phyloP scores from a whole-genome alignment of 139 green algal genomes.

The Trebouxia sp. region DNA sequence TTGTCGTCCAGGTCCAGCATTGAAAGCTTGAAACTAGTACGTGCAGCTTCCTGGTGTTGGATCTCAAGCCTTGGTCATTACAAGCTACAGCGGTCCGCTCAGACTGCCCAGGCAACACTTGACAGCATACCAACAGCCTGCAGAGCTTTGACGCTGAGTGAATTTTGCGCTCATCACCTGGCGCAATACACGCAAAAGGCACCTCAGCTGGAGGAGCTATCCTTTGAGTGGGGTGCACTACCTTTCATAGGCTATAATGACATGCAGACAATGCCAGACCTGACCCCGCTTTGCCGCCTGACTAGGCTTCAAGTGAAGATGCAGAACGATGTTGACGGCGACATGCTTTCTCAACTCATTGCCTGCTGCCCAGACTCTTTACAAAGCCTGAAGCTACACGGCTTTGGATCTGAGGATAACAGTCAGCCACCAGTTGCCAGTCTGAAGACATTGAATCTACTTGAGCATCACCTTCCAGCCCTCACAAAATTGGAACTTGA shows the following conservation, averaged over 20 bases:
- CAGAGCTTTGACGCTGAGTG: neutral
- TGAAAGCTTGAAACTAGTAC: neutral
- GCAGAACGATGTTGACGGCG: neutral
- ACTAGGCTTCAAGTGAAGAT: neutral
- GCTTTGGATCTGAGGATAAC: neutral
- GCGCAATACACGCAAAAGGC: neutral
- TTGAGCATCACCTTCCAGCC: neutral
- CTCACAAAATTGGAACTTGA: neutral
- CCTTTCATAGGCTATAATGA: neutral
- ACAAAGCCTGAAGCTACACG: neutral
- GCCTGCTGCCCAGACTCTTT: neutral
- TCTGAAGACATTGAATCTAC: neutral
- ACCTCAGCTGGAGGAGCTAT: neutral
- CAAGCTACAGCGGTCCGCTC: neutral
- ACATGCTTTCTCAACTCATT: neutral
- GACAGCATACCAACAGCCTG: conserved; percentile 9
- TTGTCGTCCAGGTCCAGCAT: neutral
- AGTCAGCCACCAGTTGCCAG: neutral
- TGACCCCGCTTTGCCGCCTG: neutral
- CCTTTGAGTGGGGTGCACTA: neutral
- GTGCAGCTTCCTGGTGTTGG: neutral
- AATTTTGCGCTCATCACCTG: neutral
- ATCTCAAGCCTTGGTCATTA: neutral
- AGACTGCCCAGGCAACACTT: neutral
- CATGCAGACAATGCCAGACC: neutral